These are phyloP conservation scores for Parastagonospora avenae DNA, from an alignment of 2,329 filamentous ascomycete species.

Conservation along the genomic window DNA sequence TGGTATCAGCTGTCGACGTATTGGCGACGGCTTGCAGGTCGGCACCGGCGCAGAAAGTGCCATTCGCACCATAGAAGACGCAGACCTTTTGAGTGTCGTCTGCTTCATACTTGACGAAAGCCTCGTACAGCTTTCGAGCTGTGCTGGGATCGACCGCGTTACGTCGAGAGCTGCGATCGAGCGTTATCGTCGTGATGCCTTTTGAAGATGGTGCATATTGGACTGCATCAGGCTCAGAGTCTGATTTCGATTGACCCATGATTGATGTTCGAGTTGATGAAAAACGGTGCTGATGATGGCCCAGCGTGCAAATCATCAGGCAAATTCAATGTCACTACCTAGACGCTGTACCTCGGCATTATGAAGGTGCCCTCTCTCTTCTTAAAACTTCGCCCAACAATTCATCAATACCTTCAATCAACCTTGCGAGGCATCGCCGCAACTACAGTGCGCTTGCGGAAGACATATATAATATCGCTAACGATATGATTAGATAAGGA, in stretches of 20 bases:
- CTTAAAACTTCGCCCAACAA: not conserved
- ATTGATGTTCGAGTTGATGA: not conserved
- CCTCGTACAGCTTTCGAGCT: constrained; percentile 54
- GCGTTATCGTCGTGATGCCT: constrained; percentile 60
- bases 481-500: no score
- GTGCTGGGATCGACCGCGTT: constrained; percentile 61
- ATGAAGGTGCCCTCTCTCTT: not conserved
- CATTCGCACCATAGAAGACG: constrained; percentile 55
- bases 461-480: no score
- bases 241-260: not conserved
- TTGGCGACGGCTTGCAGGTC: constrained; percentile 56
- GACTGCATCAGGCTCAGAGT: not conserved
- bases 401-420: not conserved
- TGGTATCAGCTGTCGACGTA: constrained; percentile 3
- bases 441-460: no score
- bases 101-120: constrained; percentile 57
- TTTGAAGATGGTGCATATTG: not conserved
- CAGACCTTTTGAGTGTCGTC: constrained; percentile 59
- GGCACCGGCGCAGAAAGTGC: constrained; percentile 60
- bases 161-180: constrained; percentile 56
- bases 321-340: no score
- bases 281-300: not conserved
- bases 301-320: not conserved
- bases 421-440: no score
- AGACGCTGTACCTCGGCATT: not conserved